Evolutionary conservation across 1,284 basidiomycete species (phyloP).

Genomic region (Peniophora sp.): DNA sequence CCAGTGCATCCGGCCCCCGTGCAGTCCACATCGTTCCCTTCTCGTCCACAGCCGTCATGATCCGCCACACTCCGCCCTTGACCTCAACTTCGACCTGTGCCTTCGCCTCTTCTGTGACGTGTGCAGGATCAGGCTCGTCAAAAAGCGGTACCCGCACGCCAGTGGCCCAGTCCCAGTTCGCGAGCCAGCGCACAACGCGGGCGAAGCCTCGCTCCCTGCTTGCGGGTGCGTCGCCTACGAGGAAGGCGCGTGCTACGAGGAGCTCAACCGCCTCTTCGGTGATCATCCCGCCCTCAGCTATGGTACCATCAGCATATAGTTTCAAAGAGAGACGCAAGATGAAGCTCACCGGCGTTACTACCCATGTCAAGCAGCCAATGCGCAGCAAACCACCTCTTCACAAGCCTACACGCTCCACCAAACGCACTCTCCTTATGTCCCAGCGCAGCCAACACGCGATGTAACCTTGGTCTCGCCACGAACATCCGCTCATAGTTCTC

Average conservation of each 20-base stretch:
- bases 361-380: constrained; percentile 70
- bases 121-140: constrained; percentile 21
- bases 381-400: constrained; percentile 88
- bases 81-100: constrained; percentile 23
- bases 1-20: constrained; percentile 53
- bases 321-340: too few relatives aligned
- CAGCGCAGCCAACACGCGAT: constrained; percentile 75
- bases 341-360: too few relatives aligned
- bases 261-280: constrained; percentile 80
- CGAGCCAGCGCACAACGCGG: constrained; percentile 66
- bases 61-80: constrained; percentile 63
- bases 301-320: too few relatives aligned
- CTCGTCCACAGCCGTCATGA: constrained; percentile 77
- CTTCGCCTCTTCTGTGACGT: not conserved
- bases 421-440: constrained; percentile 78
- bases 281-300: constrained; percentile 38
- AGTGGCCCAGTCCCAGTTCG: constrained; percentile 79
- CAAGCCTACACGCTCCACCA: constrained; percentile 77
- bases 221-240: constrained; percentile 41
- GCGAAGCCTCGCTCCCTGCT: constrained; percentile 82
- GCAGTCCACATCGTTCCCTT: constrained; percentile 74
- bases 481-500: constrained; percentile 66
- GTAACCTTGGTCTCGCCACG: constrained; percentile 76
- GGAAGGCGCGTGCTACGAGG: constrained; percentile 64
- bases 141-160: constrained; percentile 58